A percentile compares a stretch with the other conserved stretches of the same genome.
Evolutionary conservation across 306 rosid genomes (phyloP).

Genomic region (Glycine tomentella): DNA sequence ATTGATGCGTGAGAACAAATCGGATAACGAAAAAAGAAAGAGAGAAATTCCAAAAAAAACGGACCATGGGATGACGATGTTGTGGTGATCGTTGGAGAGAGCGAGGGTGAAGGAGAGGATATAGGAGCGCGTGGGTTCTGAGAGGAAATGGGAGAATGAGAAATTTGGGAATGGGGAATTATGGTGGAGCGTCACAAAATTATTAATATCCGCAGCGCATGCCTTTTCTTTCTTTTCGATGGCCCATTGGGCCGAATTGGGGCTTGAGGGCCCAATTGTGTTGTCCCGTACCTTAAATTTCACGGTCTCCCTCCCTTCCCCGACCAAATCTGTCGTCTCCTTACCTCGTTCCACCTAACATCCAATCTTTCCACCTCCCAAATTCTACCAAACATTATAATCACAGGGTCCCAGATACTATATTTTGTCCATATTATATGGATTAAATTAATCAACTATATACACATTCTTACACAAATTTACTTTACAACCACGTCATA

Average conservation of each 20-base stretch:
- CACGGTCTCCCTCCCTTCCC: background rate
- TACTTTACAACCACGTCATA: background rate
- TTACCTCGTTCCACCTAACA: slow-evolving; percentile 19
- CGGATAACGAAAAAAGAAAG: background rate
- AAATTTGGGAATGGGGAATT: slow-evolving; percentile 5
- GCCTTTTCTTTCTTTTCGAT: background rate
- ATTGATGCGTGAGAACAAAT: background rate
- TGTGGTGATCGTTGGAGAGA: slow-evolving; percentile 20
- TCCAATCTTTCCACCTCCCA: background rate
- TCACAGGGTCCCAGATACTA: background rate
- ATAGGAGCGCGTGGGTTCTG: slow-evolving; percentile 39
- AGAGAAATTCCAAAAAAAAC: background rate
- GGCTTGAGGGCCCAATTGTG: background rate
- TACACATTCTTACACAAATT: background rate
- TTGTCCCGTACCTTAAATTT: background rate
- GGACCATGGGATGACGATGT: slow-evolving; percentile 35
- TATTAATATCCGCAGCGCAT: slow-evolving; percentile 36
- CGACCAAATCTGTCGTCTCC: slow-evolving; percentile 13
- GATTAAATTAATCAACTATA: background rate
- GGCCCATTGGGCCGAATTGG: slow-evolving; percentile 45
- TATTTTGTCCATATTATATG: background rate
- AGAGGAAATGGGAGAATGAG: background rate
- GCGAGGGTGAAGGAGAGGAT: slow-evolving; percentile 49
- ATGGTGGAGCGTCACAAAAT: slow-evolving; percentile 32
- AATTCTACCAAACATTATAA: background rate